phyloP scores from a whole-genome alignment of 768 basidiomycete species.

The Cystobasidium onofrii region DNA sequence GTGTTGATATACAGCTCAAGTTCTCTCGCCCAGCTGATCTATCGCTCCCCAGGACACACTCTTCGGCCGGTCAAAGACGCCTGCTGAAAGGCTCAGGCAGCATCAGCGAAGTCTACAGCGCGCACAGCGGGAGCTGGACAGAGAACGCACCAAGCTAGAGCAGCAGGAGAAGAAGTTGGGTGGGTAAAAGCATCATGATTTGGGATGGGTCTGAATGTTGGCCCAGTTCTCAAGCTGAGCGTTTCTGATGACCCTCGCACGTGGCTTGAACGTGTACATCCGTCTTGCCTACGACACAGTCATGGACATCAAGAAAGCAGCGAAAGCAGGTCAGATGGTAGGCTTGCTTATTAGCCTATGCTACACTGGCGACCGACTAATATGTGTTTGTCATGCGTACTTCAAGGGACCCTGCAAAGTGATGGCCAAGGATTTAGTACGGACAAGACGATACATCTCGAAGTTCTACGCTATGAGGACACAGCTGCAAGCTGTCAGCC shows the following conservation, averaged over 20 bases:
- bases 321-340: constrained; percentile 90
- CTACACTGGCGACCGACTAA: too few relatives aligned
- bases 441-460: constrained; percentile 87
- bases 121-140: constrained; percentile 94
- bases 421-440: constrained; percentile 96
- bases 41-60: constrained; percentile 24
- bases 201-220: too few relatives aligned
- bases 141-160: constrained; percentile 88
- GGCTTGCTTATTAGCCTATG: too few relatives aligned
- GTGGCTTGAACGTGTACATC: not conserved
- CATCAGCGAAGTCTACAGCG: constrained; percentile 93
- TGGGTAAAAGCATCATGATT: not conserved
- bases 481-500: constrained; percentile 87
- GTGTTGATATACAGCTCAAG: not conserved
- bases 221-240: too few relatives aligned
- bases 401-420: constrained; percentile 95
- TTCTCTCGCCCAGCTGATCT: not conserved
- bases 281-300: constrained; percentile 51
- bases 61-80: constrained; percentile 56
- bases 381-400: not conserved
- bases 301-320: constrained; percentile 89
- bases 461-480: constrained; percentile 99
- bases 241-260: too few relatives aligned
- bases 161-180: constrained; percentile 88
- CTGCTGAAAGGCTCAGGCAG: constrained; percentile 90